phyloP scores from a whole-genome alignment of 2,329 filamentous ascomycete species.

The Fusarium oxysporum region DNA sequence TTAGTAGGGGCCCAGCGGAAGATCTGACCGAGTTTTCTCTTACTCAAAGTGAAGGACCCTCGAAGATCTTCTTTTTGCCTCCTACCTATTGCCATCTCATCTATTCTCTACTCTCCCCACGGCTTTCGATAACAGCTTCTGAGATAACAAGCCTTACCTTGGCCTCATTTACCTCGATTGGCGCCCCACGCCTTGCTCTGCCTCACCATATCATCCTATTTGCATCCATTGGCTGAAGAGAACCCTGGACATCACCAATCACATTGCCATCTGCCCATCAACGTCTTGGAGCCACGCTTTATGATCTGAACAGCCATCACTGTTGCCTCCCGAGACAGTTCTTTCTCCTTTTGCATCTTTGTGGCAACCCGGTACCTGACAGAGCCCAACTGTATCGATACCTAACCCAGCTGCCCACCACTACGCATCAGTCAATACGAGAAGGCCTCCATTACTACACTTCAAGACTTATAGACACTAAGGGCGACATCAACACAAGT shows the following conservation, averaged over 20 bases:
- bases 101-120: slow-evolving; percentile 21
- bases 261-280: slow-evolving; percentile 47
- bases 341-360: slow-evolving; percentile 38
- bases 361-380: slow-evolving; percentile 37
- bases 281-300: slow-evolving; percentile 46
- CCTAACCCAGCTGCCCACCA: slow-evolving; percentile 45
- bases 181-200: slow-evolving; percentile 48
- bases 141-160: slow-evolving; percentile 42
- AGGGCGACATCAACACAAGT: slow-evolving; percentile 17
- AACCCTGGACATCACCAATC: slow-evolving; percentile 51
- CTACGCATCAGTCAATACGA: slow-evolving; percentile 31
- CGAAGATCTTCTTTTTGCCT: slow-evolving; percentile 39
- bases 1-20: slow-evolving; percentile 28
- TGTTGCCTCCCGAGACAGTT: slow-evolving; percentile 47
- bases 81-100: slow-evolving; percentile 23
- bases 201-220: slow-evolving; percentile 51
- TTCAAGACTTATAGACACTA: slow-evolving; percentile 14
- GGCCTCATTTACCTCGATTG: slow-evolving; percentile 47
- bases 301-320: slow-evolving; percentile 41
- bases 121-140: slow-evolving; percentile 27
- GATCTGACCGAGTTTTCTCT: slow-evolving; percentile 45
- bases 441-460: slow-evolving; percentile 31
- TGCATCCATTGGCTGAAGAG: slow-evolving; percentile 49
- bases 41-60: slow-evolving; percentile 34
- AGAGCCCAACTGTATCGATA: slow-evolving; percentile 40